Base-by-base conservation (phyloP, 352 stramenopile genomes). In the Phytophthora rubi region DNA sequence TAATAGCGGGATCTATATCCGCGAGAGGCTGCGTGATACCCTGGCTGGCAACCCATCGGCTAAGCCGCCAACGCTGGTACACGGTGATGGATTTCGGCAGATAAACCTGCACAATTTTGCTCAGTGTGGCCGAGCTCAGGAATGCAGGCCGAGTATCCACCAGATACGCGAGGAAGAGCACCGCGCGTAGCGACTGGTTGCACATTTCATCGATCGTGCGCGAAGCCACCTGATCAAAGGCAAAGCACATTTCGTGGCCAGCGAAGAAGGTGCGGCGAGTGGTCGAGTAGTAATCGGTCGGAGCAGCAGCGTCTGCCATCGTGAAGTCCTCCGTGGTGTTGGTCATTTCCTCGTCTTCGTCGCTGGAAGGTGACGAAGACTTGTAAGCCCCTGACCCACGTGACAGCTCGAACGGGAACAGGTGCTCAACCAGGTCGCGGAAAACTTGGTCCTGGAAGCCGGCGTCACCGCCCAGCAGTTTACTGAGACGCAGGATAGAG, bases 41-140 rank as follows among this genome's bases (percentile, higher is more conserved):
- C 65, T 90, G 83, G 39, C 68, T 89, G 23, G 81, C 70, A 33
- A 94, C 58, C 79, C 80, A 90, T 32, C 77, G 74, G 57, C 80
- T 86, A n/a, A 91, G 70, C n/a, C 75, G 74, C 84, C 84, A 94
- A 28, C 81, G 82, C 68, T 91, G 86, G 59, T 92, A 92, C 16
- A 89, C 77, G 0, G 76, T 83, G 53, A 94, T 91, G 1, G 84
- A 74, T 37, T 86, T 83, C 0, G 84, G 83, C 8, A 94, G 37
- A 33, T 86, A 78, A 13, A 79, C 65, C 6, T 72, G 75, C 32
- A 85, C 61, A 10, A 92, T 78, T 8, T 75, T 71, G 23, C 70
- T 77, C 45, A 94, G 42, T 0, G 75, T 81, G 3, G 65, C 51
- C 18, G 76, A 73, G 13, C 71, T 76, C 53, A 94, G 28, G 53